Conservation (phyloP, 2,329 filamentous ascomycete genomes). For the Monilinia fructicola region DNA sequence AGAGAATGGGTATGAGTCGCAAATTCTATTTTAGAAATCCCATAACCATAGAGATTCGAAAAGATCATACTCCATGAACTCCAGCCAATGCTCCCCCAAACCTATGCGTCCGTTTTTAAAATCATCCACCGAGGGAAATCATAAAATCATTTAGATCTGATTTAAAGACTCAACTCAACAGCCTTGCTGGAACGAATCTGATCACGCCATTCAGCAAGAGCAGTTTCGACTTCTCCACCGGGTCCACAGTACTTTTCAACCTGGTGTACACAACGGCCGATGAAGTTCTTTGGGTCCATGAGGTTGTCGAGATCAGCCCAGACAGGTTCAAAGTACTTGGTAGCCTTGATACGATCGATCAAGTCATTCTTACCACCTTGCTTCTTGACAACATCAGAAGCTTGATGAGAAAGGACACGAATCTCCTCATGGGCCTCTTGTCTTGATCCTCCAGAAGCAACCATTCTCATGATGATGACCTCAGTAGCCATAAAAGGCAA, state of each 20-base stretch:
- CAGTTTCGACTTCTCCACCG: slow-evolving; percentile 49
- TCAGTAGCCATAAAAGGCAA: slow-evolving; percentile 83
- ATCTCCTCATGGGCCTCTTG: slow-evolving; percentile 89
- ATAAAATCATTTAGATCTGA: neutral
- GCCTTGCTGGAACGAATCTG: slow-evolving; percentile 33
- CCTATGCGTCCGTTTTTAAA: neutral
- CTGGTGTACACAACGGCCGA: slow-evolving; percentile 55
- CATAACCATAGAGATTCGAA: neutral
- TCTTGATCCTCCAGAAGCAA: slow-evolving; percentile 66
- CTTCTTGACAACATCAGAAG: slow-evolving; percentile 68
- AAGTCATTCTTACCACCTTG: slow-evolving; percentile 72
- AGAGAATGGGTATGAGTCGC: slow-evolving; percentile 17
- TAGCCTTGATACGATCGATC: slow-evolving; percentile 71
- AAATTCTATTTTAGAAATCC: slow-evolving; percentile 5
- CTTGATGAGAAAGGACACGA: slow-evolving; percentile 76
- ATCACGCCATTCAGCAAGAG: slow-evolving; percentile 48
- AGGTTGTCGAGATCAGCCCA: slow-evolving; percentile 67
- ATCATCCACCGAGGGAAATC: slow-evolving; percentile 1
- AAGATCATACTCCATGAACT: slow-evolving; percentile 19
- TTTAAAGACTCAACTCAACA: slow-evolving; percentile 31
- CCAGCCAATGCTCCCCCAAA: slow-evolving; percentile 15
- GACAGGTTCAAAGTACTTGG: slow-evolving; percentile 73
- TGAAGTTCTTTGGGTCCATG: slow-evolving; percentile 62
- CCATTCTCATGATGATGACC: slow-evolving; percentile 75
- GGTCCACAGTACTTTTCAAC: slow-evolving; percentile 51